Evolutionary conservation across 2,329 filamentous ascomycete genomes (phyloP), one percentile per base, ranked within the genome.

Genomic region (Eutypa lata): DNA sequence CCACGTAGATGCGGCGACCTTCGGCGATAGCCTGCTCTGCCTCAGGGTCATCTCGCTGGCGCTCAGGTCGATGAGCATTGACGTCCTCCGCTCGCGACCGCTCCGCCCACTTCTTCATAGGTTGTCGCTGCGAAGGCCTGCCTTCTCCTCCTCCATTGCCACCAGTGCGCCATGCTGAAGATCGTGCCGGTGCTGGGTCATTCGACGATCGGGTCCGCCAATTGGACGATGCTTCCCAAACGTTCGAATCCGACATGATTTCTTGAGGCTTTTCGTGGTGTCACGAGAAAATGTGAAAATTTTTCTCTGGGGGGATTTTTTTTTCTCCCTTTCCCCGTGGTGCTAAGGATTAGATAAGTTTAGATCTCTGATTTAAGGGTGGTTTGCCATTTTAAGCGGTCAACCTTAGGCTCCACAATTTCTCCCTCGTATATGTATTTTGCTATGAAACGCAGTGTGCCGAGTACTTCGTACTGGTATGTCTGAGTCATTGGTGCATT

Each of bases 1-100:
- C 86, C 7, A 86, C 71, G 60, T 89, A 86, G 59, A 89, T 83
- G 57, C 85, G 63, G 8, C 64, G 60, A 2, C 64, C 64, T 53
- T 68, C 64, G 2, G 58, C 54, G 46, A 66, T 66, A 26, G 63
- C 64, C 31, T 61, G 56, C 11, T 59, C 53, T 14, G 50, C 35
- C 11, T 51, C 48, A n/a, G 37, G 40, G 10, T 51, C 52, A 0
- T 56, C 49, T 16, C 56, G 51, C 31, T 48, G 16, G 21, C 53
- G 53, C 18, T 48, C 22, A 21, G 50, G 47, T 11, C 46, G 47
- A 5, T 47, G 48, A 10, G 45, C 48, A 44, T 42, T 48, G 47
- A 54, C 49, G 13, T 35, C 13, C 26, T 13, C 0, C 47, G 50
- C 6, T 48, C 49, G 51, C 13, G 43, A 26, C 13, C 46, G 43